phyloP scores from a whole-genome alignment of 192 early-diverging fungal species.

The Coemansia sp. region DNA sequence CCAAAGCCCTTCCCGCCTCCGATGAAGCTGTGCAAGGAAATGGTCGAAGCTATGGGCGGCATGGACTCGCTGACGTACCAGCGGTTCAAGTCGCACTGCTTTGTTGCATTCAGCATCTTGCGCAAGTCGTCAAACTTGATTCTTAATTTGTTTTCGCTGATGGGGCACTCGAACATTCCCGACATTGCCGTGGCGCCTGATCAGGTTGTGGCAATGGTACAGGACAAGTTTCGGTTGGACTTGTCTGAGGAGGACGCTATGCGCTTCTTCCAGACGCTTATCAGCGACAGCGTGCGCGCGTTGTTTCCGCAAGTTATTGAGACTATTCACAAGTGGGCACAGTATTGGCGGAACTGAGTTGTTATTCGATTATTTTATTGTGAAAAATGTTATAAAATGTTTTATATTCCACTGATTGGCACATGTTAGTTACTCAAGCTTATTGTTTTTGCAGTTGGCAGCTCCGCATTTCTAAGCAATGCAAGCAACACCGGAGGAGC shows the following conservation, averaged over 20 bases:
- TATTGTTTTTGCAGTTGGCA: too few relatives aligned
- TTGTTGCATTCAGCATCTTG: constrained; percentile 91
- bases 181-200: constrained; percentile 99
- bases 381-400: too few relatives aligned
- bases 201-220: constrained; percentile 94
- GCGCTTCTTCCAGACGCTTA: constrained; percentile 86
- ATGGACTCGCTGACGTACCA: constrained; percentile 84
- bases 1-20: constrained; percentile 99
- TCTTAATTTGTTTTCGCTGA: constrained; percentile 94
- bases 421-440: too few relatives aligned
- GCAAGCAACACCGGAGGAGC: too few relatives aligned
- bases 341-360: constrained; percentile 65
- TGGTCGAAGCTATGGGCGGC: constrained; percentile 99
- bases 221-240: constrained; percentile 94
- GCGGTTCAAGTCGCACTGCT: constrained; percentile 90
- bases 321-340: constrained; percentile 94
- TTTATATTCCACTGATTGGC: too few relatives aligned
- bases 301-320: constrained; percentile 98
- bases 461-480: too few relatives aligned
- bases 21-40: constrained; percentile 99
- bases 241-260: constrained; percentile 92
- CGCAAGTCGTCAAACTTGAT: constrained; percentile 94
- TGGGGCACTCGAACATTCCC: constrained; percentile 95
- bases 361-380: too few relatives aligned
- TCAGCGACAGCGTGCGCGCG: constrained; percentile 91